Conservation (phyloP, 2,329 filamentous ascomycete species). For the Sporothrix luriei region DNA sequence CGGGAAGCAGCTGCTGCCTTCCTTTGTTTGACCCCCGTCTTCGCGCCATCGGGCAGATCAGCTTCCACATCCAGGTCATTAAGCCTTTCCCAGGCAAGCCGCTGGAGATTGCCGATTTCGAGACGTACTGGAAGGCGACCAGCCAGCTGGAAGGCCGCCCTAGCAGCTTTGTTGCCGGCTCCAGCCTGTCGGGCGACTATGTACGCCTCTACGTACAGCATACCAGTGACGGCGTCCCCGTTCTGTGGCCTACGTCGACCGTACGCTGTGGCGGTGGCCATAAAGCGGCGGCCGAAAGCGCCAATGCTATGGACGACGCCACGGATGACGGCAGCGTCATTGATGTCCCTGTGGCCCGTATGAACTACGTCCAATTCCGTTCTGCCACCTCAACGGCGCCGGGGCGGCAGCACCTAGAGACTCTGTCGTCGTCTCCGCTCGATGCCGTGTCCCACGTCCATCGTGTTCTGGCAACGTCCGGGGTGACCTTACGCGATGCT, state of each 20-base stretch:
- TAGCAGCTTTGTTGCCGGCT: conserved; percentile 87
- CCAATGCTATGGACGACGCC: neutral
- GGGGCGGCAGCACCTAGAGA: conserved; percentile 49
- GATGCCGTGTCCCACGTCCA: conserved; percentile 68
- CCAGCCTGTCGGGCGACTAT: conserved; percentile 94
- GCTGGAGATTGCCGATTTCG: conserved; percentile 95
- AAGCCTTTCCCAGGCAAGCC: conserved; percentile 93
- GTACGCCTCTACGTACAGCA: conserved; percentile 89
- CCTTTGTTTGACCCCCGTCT: conserved; percentile 91
- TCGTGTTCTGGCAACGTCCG: conserved; percentile 70
- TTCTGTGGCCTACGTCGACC: conserved; percentile 85
- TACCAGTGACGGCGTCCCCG: conserved; percentile 81
- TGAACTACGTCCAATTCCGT: conserved; percentile 74
- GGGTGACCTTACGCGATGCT: conserved; percentile 77
- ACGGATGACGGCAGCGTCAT: conserved; percentile 46
- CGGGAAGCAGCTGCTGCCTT: conserved; percentile 75
- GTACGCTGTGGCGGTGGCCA: conserved; percentile 65
- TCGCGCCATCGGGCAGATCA: conserved; percentile 88
- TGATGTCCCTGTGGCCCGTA: conserved; percentile 77
- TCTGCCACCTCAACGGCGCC: conserved; percentile 52
- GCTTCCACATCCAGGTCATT: conserved; percentile 93
- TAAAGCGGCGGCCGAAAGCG: neutral
- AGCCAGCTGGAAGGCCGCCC: conserved; percentile 86
- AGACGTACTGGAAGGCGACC: conserved; percentile 99
- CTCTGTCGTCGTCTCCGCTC: conserved; percentile 51